Evolutionary conservation across 176 grass and related monocot species (phyloP).

Genomic region (Pontederia crassipes): DNA sequence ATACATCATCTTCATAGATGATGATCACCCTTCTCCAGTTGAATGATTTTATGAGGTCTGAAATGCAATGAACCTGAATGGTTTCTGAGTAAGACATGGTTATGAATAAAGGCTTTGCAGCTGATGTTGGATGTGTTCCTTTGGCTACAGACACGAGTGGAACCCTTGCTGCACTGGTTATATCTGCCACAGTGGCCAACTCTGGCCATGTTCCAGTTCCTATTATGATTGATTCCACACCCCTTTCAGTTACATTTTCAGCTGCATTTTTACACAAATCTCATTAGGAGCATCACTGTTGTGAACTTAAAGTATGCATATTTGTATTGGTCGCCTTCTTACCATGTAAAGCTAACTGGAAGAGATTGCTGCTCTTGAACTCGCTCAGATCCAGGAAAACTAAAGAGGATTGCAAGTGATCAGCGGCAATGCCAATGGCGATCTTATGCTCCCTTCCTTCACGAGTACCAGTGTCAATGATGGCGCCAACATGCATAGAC

Average conservation of each 20-base stretch:
- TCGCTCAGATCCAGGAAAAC: not conserved
- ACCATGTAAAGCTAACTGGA: not conserved
- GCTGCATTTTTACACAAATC: not conserved
- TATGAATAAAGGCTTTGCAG: not conserved
- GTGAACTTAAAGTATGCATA: not conserved
- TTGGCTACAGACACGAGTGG: not conserved
- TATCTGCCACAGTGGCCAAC: not conserved
- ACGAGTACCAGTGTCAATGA: not conserved
- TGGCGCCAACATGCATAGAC: not conserved
- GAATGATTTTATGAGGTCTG: not conserved
- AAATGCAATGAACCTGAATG: not conserved
- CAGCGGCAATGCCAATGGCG: not conserved
- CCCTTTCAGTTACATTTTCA: not conserved
- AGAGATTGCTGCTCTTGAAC: not conserved
- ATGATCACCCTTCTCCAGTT: not conserved
- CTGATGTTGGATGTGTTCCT: not conserved
- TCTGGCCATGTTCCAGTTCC: not conserved
- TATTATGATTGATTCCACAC: not conserved
- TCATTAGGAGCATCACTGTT: not conserved
- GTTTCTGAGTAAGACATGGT: not conserved
- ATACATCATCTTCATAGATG: not conserved
- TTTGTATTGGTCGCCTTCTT: not conserved
- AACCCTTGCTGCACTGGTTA: not conserved
- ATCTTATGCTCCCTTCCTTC: not conserved
- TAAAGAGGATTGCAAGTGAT: not conserved